Percentiles rank a stretch among this genome's conserved stretches.
These are phyloP conservation scores for Triticum turgidum DNA, from an alignment of 176 grass and related monocot genomes.

Conservation along the genomic window DNA sequence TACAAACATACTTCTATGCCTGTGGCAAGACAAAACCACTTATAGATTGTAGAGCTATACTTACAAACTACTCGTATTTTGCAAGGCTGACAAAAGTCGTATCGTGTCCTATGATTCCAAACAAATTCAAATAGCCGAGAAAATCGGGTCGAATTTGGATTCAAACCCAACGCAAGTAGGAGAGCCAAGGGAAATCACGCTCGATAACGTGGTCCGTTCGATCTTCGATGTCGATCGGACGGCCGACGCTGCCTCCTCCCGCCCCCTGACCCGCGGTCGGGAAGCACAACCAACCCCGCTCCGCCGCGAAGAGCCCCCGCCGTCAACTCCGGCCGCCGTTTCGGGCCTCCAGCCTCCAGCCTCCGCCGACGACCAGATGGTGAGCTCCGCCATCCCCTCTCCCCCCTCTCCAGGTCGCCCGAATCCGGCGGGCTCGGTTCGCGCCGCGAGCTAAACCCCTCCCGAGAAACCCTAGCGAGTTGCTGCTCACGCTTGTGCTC, in stretches of 20 bases:
- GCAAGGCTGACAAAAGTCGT: too few species aligned
- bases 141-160: background rate
- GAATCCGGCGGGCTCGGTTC: background rate
- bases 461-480: conserved; percentile 30
- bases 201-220: background rate
- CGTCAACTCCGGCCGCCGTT: conserved; percentile 1
- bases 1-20: too few species aligned
- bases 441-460: background rate
- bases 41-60: too few species aligned
- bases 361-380: background rate
- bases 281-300: background rate
- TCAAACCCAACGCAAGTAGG: background rate
- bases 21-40: too few species aligned
- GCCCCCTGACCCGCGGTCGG: background rate
- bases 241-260: background rate
- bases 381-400: background rate
- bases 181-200: background rate
- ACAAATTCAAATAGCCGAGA: background rate
- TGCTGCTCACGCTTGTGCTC: background rate
- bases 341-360: background rate
- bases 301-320: background rate
- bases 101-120: too few species aligned
- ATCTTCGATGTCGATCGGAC: background rate
- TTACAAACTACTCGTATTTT: too few species aligned
- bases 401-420: background rate